Evolutionary conservation across 371 early-diverging fungal species (phyloP), one percentile per base, ranked within the genome.

Genomic region (Syncephalastrum racemosum): DNA sequence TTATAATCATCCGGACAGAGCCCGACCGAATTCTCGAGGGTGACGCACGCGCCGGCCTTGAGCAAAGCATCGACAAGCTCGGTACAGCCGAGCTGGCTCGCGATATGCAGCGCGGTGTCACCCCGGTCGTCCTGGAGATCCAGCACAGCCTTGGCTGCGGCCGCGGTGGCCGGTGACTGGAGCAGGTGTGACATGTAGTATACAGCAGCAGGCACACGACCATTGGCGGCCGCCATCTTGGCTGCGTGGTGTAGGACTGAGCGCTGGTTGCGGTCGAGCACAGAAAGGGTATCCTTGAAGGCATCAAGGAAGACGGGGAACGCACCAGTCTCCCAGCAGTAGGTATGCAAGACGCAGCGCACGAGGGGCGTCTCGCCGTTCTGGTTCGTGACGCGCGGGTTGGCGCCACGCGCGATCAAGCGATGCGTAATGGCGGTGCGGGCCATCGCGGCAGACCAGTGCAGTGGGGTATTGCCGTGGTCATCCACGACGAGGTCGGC

Each of bases 201-300:
- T 39, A 81, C 54, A 12, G 88, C 82, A 2, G 91, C 85, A 18
- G 74, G 61, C 4, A 73, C 75, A 25, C 90, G 81, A 1, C 86
- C 87, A 16, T 86, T 79, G 18, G 73, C 74, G 2, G 78, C 70
- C 31, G 81, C 76, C 2, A 89, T 83, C 4, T 88, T 62, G 0
- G 88, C 88, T 23, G 92, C 87, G 64, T 97, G 98, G 63, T 97
- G 98, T 2, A 97, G 72, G 1, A 94, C 83, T 0, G 89, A 91
- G 22, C 93, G 83, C 47, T 82, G 79, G 58, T 80, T 80, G 43
- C 79, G 70, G 73, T 97, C 98, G 0, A 72, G 67, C 23, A 84
- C 49, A 3, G 73, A 66, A 16, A 95, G 80, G 0, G 90, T 76
- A 13, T 82, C 78, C 44, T 84, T 74, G 7, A 97, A 74, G 12